These are phyloP conservation scores for Cystofilobasidium capitatum DNA, from an alignment of 768 basidiomycete species.

Conservation along the genomic window DNA sequence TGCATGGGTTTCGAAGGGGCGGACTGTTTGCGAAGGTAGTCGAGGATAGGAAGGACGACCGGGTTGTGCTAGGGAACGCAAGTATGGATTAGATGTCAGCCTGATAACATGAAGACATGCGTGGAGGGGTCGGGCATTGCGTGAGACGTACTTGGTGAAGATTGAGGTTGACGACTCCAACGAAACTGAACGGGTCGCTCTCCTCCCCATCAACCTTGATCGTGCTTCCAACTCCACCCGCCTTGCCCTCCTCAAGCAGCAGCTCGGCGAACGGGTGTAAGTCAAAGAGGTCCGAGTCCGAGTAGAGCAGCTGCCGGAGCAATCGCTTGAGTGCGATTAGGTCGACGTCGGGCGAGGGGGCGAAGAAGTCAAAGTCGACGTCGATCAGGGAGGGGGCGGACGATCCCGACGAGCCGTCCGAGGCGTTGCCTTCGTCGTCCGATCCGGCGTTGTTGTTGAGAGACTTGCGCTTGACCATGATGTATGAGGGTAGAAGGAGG, in stretches of 20 bases:
- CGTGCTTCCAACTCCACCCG: slow-evolving; percentile 64
- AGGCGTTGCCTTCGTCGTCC: slow-evolving; percentile 5
- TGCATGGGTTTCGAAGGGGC: slow-evolving; percentile 48
- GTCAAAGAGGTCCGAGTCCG: slow-evolving; percentile 65
- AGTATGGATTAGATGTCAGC: neutral
- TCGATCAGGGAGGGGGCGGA: slow-evolving; percentile 49
- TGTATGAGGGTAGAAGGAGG: neutral
- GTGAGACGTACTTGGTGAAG: slow-evolving; percentile 49
- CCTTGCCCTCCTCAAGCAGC: slow-evolving; percentile 53
- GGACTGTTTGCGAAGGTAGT: slow-evolving; percentile 60
- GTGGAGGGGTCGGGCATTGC: neutral
- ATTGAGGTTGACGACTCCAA: slow-evolving; percentile 73
- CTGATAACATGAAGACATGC: neutral
- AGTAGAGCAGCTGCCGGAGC: slow-evolving; percentile 51
- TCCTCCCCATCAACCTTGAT: slow-evolving; percentile 85
- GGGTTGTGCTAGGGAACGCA: slow-evolving; percentile 51
- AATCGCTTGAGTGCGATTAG: slow-evolving; percentile 53
- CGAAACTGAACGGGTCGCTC: slow-evolving; percentile 79
- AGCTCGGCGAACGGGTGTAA: slow-evolving; percentile 69
- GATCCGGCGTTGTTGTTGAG: neutral
- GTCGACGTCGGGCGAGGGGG: slow-evolving; percentile 77
- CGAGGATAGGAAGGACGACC: slow-evolving; percentile 57
- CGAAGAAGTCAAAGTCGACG: slow-evolving; percentile 90
- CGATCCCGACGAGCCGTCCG: slow-evolving; percentile 10
- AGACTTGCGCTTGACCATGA: slow-evolving; percentile 20